Base-by-base conservation (phyloP, 1,139 yeast species). In the Candida neerlandica region DNA sequence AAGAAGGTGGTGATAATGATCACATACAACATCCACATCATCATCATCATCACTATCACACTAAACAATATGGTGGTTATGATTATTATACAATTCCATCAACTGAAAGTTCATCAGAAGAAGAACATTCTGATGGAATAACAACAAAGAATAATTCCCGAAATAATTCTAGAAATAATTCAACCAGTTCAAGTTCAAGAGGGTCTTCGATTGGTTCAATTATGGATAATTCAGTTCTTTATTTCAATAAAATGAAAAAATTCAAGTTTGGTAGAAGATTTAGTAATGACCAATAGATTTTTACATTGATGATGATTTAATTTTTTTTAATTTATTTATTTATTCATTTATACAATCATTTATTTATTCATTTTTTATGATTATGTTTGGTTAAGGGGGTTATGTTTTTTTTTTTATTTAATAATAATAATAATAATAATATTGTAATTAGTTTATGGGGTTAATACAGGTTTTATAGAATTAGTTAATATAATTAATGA, bases 51-150 rank as follows among this genome's bases (percentile, higher is more conserved):
- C 44, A 41, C 23, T 12, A 30, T 18, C 46, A 39, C 14, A 21
- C 14, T 7, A 33, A 33, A 33, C 38, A 43, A 23, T 43, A 34
- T 35, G 27, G 27, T 16, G 57, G 57, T 1, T 54, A 52, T 35
- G 57, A 51, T 41, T 54, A 54, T 37, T 54, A 54, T 33, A 44
- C 57, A 12, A 52, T 54, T n/a, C 57, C 57, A 11, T 41, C 44
- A 6, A 44, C 44, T 26, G 54, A 49, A 16, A 41, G 44, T 44
- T 29, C 45, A 6, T 37, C 43, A 16, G 45, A 43, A 35, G 45
- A 35, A 26, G 41, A 43, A 26, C 32, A 43, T 21, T 23, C n/a
- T 11, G 30, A 23, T 38, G 37, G 23, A 5, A 9, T 16, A 3
- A 10, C 7, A n/a, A 23, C 29, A 4, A 30, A 41, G 32, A 34